phyloP scores from a whole-genome alignment of 1,284 basidiomycete genomes.

The Ganoderma multipileum region DNA sequence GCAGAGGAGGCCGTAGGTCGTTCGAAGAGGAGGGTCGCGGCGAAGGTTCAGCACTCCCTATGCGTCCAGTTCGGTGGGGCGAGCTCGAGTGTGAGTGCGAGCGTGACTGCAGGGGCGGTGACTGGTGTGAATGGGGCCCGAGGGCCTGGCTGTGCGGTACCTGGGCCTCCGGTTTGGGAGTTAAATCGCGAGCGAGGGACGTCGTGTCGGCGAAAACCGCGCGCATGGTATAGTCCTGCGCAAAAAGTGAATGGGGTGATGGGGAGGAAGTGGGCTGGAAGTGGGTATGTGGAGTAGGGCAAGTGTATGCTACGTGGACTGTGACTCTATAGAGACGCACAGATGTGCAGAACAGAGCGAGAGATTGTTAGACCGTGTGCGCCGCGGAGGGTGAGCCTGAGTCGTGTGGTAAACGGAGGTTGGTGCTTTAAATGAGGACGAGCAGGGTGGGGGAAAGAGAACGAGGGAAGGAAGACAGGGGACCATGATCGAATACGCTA shows the following conservation, averaged over 20 bases:
- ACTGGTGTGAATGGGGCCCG: slow-evolving; percentile 2
- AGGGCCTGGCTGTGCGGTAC: slow-evolving; percentile 5
- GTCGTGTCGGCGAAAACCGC: slow-evolving; percentile 22
- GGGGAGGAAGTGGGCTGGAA: too few species aligned
- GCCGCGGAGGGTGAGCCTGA: background rate
- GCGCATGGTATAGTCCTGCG: slow-evolving; percentile 23
- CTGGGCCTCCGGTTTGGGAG: slow-evolving; percentile 28
- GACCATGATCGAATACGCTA: slow-evolving; percentile 16
- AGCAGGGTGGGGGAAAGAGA: slow-evolving; percentile 22
- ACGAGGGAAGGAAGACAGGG: slow-evolving; percentile 16
- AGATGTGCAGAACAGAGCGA: background rate
- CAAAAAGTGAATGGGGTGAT: slow-evolving; percentile 12
- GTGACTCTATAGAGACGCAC: slow-evolving; percentile 6
- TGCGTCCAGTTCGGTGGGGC: background rate
- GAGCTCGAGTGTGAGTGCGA: slow-evolving; percentile 3
- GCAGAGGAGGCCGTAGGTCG: background rate
- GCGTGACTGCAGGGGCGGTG: background rate
- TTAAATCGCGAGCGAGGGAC: slow-evolving; percentile 25
- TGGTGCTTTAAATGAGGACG: background rate
- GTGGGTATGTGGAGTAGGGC: slow-evolving; percentile 19
- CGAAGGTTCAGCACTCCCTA: background rate
- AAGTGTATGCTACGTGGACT: background rate
- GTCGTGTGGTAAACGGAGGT: background rate
- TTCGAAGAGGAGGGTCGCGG: slow-evolving; percentile 5
- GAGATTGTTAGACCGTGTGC: background rate